Base-by-base conservation (phyloP, 176 grass and related monocot species). In the Paspalum vaginatum region DNA sequence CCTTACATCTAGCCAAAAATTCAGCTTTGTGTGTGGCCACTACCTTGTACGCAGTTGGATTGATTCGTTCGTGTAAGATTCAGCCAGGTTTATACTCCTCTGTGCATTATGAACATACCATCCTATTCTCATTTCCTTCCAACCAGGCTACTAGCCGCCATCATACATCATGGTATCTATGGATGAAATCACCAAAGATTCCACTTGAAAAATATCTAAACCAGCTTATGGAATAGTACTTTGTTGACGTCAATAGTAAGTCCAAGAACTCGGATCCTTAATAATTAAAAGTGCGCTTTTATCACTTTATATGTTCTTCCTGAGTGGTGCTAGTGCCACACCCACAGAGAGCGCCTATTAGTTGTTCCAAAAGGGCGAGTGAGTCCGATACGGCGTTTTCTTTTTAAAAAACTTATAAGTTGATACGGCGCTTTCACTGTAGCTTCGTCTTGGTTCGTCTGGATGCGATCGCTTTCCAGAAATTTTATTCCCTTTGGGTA, bases 341-440 rank as follows among this genome's bases (percentile, higher is more conserved):
- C 24, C 32, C 3, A 47, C 70, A 61, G 18, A 17, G 25, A 47
- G 7, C 53, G 49, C 52, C 85, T 50, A 18, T 83, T 78, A 32
- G 80, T 5, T 27, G 58, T 38, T 32, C n/a, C 86, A 48, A 79
- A 71, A 83, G 49, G 86, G 14, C 86, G 61, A 26, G 51, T 2
- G 15, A 56, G 41, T 52, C 60, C 32, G 68, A 88, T 79, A 75
- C 75, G 68, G 60, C 68, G 69, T 81, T 79, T 84, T 50, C 52
- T 13, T 61, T 14, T 6, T 21, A 12, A 61, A 61, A 25, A 6
- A 14, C 11, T n/a, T n/a, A n/a, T 61, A 61, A 5, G 56, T 59
- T 60, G 57, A 61, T 61, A 68, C 80, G 68, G 60, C 61, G 75
- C 86, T 79, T 79, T 66, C 75, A 15, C 43, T 68, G 32, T 27